Evolutionary conservation across 208 protist genomes (phyloP).

Genomic region (Leishmania arabica): DNA sequence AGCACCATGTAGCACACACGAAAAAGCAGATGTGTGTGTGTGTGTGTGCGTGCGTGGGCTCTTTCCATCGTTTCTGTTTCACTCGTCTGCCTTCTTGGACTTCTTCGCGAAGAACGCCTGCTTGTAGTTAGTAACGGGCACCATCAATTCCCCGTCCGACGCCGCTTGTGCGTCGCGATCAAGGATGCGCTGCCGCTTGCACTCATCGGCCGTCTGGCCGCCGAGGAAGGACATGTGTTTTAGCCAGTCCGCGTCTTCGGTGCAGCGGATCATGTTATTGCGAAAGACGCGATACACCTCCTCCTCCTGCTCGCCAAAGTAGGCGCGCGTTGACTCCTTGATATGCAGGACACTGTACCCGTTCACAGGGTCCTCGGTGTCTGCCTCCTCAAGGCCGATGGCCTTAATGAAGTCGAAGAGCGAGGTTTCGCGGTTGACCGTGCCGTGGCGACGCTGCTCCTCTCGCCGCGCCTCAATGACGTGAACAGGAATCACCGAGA

Average conservation of each 20-base stretch:
- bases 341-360: conserved; percentile 36
- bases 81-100: not conserved
- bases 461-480: conserved; percentile 42
- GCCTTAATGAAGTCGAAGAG: conserved; percentile 41
- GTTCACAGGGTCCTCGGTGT: conserved; percentile 41
- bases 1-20: not conserved
- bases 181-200: conserved; percentile 29
- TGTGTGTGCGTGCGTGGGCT: not conserved
- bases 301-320: conserved; percentile 66
- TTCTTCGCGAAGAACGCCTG: conserved; percentile 13
- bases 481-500: conserved; percentile 36
- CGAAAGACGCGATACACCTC: conserved; percentile 49
- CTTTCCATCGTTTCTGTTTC: not conserved
- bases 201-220: conserved; percentile 29
- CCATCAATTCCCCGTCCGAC: not conserved
- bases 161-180: conserved; percentile 12
- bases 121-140: conserved; percentile 16
- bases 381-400: conserved; percentile 43
- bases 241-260: conserved; percentile 44
- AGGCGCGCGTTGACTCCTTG: conserved; percentile 36
- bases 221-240: conserved; percentile 40
- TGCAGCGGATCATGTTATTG: conserved; percentile 33
- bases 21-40: not conserved
- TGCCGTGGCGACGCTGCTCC: conserved; percentile 26
- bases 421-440: conserved; percentile 31